Base-by-base conservation (phyloP, 2,329 filamentous ascomycete genomes). In the Ceratocystis destructans region DNA sequence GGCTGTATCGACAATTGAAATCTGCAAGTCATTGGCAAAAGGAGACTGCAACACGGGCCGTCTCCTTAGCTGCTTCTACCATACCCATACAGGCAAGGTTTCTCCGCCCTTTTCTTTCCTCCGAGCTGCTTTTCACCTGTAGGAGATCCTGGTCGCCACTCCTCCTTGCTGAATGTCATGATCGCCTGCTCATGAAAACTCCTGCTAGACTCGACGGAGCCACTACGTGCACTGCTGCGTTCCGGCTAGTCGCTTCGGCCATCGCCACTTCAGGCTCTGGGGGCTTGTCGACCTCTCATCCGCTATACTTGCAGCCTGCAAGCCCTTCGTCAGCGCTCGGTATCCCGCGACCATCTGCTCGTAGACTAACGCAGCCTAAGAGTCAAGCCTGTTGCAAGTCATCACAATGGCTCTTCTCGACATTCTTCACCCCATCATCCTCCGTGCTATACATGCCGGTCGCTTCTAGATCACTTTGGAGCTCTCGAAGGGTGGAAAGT, bases 151-250 rank as follows among this genome's bases (percentile, higher is more conserved):
- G 28, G 22, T 48, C 61, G 46, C 25, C 48, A 50, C 37, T 31
- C 20, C 17, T 28, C 25, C 20, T 45, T 22, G 17, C 61, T 17
- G 48, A 33, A 66, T 57, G 65, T 55, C 65, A 66, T 66, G 65
- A 50, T 66, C 48, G 59, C 65, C 65, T 63, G 75, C 82, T 77
- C 80, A 85, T 85, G 82, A 84, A 79, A 81, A 76, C 79, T 76
- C 76, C 79, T 72, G 79, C 77, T 76, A 80, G 79, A 80, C 79
- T 83, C 76, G 80, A 84, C 76, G 77, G 81, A 78, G 81, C 80
- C 77, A 79, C 80, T 77, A 79, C 82, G 77, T 82, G 79, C 77
- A 77, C 79, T 78, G 55, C 55, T 59, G 79, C 80, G 73, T 78
- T 82, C 74, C 76, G 81, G 73, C 76, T 77, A 44, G 59, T 44